Evolutionary conservation across 225 moss, liverwort and hornwort genomes (phyloP).

Genomic region (Rhytidiadelphus loreus): DNA sequence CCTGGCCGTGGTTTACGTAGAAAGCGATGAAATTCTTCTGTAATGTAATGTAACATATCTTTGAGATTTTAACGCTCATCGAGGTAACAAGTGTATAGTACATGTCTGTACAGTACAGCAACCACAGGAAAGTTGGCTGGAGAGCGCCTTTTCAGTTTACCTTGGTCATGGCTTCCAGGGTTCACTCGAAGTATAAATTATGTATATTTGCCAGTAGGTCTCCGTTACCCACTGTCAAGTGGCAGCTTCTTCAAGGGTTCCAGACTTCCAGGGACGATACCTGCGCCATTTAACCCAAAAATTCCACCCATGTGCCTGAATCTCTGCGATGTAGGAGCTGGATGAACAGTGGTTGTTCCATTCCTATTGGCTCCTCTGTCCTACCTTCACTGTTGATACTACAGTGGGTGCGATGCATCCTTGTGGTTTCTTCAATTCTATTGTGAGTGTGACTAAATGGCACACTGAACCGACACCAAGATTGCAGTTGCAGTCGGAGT

Average conservation of each 20-base stretch:
- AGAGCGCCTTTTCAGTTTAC: no score
- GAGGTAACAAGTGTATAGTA: no score
- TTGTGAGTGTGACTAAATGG: not conserved
- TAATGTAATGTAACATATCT: no score
- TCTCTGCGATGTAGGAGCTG: not conserved
- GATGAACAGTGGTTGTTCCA: not conserved
- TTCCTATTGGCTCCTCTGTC: not conserved
- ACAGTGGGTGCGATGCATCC: not conserved
- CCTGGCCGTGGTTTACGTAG: no score
- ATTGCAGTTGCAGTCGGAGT: not conserved
- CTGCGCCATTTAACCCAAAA: not conserved
- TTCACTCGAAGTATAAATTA: not conserved
- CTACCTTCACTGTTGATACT: not conserved
- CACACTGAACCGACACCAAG: not conserved
- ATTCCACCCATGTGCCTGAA: not conserved
- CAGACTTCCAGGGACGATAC: no score
- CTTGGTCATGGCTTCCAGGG: no score
- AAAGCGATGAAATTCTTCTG: no score
- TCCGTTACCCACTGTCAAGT: not conserved
- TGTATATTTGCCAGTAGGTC: not conserved
- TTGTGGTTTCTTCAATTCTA: not conserved
- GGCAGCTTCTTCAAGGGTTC: not conserved
- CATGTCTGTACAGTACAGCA: no score
- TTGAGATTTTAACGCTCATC: no score
- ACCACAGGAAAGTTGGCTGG: no score